phyloP scores from a whole-genome alignment of 441 rosid genomes.

The Erysimum pusillum region DNA sequence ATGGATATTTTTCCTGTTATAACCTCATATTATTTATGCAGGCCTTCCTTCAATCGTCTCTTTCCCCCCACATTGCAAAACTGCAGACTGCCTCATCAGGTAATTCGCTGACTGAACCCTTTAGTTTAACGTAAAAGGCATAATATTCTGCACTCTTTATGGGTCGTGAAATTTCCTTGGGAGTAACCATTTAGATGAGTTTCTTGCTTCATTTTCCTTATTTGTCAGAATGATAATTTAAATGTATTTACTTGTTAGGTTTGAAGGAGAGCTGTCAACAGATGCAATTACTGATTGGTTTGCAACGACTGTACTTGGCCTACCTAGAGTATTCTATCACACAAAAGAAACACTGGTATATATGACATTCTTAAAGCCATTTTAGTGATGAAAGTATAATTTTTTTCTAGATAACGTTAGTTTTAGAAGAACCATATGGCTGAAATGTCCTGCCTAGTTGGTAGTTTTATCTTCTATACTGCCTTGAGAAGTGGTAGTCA shows the following conservation, averaged over 20 bases:
- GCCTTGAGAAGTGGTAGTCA: slow-evolving; percentile 25
- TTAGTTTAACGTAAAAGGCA: background rate
- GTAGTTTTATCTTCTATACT: slow-evolving; percentile 12
- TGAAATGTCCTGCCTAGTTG: slow-evolving; percentile 12
- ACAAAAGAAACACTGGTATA: slow-evolving; percentile 91
- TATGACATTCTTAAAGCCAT: background rate
- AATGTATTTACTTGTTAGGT: slow-evolving; percentile 57
- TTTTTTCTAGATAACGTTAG: background rate
- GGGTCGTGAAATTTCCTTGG: slow-evolving; percentile 20
- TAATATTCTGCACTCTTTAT: slow-evolving; percentile 8
- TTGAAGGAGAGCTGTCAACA: slow-evolving; percentile 78
- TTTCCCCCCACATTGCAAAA: slow-evolving; percentile 82
- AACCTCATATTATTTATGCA: slow-evolving; percentile 54
- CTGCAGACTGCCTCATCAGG: slow-evolving; percentile 76
- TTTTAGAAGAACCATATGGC: slow-evolving; percentile 16
- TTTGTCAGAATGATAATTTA: background rate
- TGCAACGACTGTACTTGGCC: slow-evolving; percentile 70
- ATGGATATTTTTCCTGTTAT: slow-evolving; percentile 35
- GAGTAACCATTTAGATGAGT: slow-evolving; percentile 15
- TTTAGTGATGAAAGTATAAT: slow-evolving; percentile 8
- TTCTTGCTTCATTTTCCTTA: slow-evolving; percentile 23
- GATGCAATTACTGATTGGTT: slow-evolving; percentile 94
- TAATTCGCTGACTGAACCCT: slow-evolving; percentile 48
- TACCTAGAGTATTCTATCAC: slow-evolving; percentile 90
- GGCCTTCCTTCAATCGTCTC: slow-evolving; percentile 89